phyloP scores from a whole-genome alignment of 1,284 basidiomycete genomes.

The Exsudoporus floridanus region DNA sequence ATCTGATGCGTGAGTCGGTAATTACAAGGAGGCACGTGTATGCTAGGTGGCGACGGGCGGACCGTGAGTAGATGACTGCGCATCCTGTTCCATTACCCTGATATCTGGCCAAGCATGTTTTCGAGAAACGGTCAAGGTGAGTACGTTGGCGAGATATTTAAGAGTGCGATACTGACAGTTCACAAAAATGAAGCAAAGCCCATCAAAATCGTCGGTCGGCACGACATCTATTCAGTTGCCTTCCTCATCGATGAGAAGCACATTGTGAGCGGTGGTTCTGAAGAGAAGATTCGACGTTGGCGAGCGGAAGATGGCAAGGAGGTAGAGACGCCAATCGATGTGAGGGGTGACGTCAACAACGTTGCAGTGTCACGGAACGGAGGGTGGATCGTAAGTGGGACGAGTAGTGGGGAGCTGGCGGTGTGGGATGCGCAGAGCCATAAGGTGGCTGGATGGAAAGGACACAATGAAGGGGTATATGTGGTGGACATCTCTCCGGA shows the following conservation, averaged over 20 bases:
- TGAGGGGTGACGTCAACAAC: too few relatives aligned
- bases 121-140: background rate
- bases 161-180: background rate
- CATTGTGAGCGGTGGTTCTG: background rate
- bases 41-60: too few relatives aligned
- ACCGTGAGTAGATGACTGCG: too few relatives aligned
- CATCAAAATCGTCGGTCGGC: background rate
- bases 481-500: slow-evolving; percentile 4
- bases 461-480: background rate
- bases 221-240: background rate
- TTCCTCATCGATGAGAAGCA: background rate
- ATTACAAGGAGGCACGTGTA: too few relatives aligned
- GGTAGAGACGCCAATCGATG: background rate
- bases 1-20: too few relatives aligned
- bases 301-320: background rate
- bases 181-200: background rate
- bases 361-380: background rate
- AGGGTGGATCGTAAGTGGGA: background rate
- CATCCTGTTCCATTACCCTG: too few relatives aligned
- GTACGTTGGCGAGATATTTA: background rate
- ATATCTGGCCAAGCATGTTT: too few relatives aligned
- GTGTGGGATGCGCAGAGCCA: background rate
- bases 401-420: background rate
- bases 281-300: background rate
- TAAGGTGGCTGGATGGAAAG: background rate